Evolutionary conservation across 1,139 yeast species (phyloP).

Genomic region (Entelexis sorbosivorans): DNA sequence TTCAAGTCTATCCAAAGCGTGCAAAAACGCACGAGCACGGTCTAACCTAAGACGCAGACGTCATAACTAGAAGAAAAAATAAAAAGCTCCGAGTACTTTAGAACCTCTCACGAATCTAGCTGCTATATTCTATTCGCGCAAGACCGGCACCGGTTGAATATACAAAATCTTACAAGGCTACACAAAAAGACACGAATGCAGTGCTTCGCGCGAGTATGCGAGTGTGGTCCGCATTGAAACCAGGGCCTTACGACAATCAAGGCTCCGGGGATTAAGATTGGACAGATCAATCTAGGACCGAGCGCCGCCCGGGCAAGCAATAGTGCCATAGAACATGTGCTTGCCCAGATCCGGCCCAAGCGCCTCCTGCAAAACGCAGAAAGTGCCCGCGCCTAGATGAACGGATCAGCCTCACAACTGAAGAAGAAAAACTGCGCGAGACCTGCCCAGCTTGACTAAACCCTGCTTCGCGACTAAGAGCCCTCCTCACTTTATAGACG

Average conservation of each 20-base stretch:
- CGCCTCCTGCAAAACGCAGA: slow-evolving; percentile 14
- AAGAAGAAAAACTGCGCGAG: neutral
- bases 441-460: neutral
- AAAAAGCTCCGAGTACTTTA: too few relatives aligned
- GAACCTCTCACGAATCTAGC: too few relatives aligned
- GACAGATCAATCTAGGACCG: slow-evolving; percentile 15
- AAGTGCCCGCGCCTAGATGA: neutral
- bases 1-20: slow-evolving; percentile 19
- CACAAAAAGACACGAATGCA: too few relatives aligned
- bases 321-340: neutral
- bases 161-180: too few relatives aligned
- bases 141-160: too few relatives aligned
- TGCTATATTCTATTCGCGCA: too few relatives aligned
- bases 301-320: slow-evolving; percentile 7
- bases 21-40: slow-evolving; percentile 13
- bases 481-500: too few relatives aligned
- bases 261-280: slow-evolving; percentile 24
- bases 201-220: too few relatives aligned
- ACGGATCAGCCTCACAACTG: slow-evolving; percentile 10
- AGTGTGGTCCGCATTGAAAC: slow-evolving; percentile 26
- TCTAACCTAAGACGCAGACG: neutral
- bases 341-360: neutral
- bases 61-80: too few relatives aligned
- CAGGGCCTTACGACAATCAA: slow-evolving; percentile 19
- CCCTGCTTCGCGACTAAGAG: neutral